Base-by-base conservation (phyloP, 768 basidiomycete genomes). In the Boletellus emodensis region DNA sequence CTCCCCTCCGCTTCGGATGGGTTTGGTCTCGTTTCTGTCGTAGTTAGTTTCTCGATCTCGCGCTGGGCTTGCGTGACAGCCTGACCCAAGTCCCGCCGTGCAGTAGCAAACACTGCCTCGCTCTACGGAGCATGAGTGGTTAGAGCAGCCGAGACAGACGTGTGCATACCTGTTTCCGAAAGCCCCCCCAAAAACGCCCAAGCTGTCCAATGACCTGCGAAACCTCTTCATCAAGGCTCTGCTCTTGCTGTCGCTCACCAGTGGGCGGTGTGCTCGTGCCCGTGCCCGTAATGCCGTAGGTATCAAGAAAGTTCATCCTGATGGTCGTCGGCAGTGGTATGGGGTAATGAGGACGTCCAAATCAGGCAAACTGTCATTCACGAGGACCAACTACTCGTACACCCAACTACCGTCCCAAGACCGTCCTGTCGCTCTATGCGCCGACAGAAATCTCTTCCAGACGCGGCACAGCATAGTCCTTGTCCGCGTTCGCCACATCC, bases 131-230 rank as follows among this genome's bases (percentile, higher is more conserved):
- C 59, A 41, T 53, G 13, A 42, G 22, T 40, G 48, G 39, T 24
- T 17, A 14, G 14, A 40, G 35, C 9, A 28, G 43, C 18, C 24
- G 38, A 3, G n/a, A 17, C 12, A 11, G 14, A 26, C 43, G 39
- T n/a, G 4, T 43, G 61, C 82, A 56, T 58, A 83, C 92, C 83
- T 94, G 92, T 66, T 87, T 89, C 74, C 84, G 82, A 62, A 94
- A 87, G 28, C 90, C 88, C 40, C 91, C 91, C 94, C 94, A 96
- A 63, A 93, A 85, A 45, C 85, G 76, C 26, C 85, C 83, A 12
- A 95, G 73, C 61, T 90, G 86, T n/a, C 89, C 89, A 37, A 94
- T 82, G 20, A 93, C 93, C 61, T 95, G 86, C 2, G 79, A 78
- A 13, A 96, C 90, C 67, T 96, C 93, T 61, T 94, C 87, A 61